phyloP scores from a whole-genome alignment of 1,284 basidiomycete genomes.

The Coniferiporia sulphurascens region DNA sequence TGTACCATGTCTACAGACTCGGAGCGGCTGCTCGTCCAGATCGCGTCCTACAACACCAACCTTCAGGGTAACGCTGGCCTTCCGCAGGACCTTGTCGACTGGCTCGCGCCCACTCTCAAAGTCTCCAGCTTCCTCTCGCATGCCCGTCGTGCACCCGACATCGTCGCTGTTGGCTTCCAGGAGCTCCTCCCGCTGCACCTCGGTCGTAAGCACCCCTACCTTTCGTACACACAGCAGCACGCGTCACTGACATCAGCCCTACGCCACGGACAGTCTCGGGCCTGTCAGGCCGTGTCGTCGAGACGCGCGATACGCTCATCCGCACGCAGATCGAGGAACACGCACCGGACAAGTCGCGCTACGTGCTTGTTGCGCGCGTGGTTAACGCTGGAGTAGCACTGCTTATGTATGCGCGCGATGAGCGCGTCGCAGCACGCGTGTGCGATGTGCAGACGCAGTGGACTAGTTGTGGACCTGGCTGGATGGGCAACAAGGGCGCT shows the following conservation, averaged over 20 bases:
- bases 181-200: slow-evolving; percentile 82
- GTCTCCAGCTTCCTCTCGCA: slow-evolving; percentile 67
- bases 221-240: background rate
- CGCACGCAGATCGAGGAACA: slow-evolving; percentile 66
- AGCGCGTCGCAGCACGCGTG: slow-evolving; percentile 53
- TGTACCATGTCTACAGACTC: no score
- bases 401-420: slow-evolving; percentile 76
- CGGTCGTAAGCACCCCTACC: slow-evolving; percentile 49
- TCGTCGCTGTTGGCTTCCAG: slow-evolving; percentile 87
- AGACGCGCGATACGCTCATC: slow-evolving; percentile 57
- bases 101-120: slow-evolving; percentile 73
- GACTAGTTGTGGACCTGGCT: slow-evolving; percentile 70
- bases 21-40: slow-evolving; percentile 56
- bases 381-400: slow-evolving; percentile 79
- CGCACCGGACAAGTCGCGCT: slow-evolving; percentile 62
- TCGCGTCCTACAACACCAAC: slow-evolving; percentile 84
- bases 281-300: slow-evolving; percentile 56
- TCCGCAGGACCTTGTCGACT: slow-evolving; percentile 79
- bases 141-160: slow-evolving; percentile 63
- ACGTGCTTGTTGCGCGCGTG: slow-evolving; percentile 66
- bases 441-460: slow-evolving; percentile 69
- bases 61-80: slow-evolving; percentile 66
- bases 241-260: background rate
- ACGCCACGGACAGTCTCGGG: slow-evolving; percentile 47
- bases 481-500: slow-evolving; percentile 95